A percentile compares a stretch with the other conserved stretches of the same genome.
Evolutionary conservation across 2,329 filamentous ascomycete species (phyloP).

Genomic region (Cytospora schulzeri): DNA sequence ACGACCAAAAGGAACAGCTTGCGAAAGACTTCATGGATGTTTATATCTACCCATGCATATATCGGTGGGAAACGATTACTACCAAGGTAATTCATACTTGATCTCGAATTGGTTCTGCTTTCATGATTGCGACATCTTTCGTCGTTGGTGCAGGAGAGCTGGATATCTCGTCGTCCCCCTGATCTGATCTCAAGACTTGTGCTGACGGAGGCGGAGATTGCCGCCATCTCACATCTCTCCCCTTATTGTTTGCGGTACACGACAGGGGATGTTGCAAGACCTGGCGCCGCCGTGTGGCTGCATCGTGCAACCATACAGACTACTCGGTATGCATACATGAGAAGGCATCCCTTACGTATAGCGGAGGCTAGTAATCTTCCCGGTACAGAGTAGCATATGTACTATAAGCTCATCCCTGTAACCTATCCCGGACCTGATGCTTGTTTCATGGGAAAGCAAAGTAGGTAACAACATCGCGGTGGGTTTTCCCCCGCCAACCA

Average conservation of each 20-base stretch:
- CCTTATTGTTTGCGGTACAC: not conserved
- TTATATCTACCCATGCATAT: too few species aligned
- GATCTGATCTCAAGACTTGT: not conserved
- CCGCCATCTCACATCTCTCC: not conserved
- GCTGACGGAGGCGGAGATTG: not conserved
- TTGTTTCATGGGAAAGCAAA: not conserved
- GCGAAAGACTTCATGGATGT: too few species aligned
- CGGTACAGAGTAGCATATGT: not conserved
- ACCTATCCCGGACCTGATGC: not conserved
- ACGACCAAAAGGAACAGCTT: too few species aligned
- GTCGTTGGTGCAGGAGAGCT: too few species aligned
- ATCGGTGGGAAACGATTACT: too few species aligned
- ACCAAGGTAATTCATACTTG: too few species aligned
- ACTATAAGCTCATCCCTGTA: not conserved
- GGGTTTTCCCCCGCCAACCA: not conserved
- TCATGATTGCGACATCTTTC: too few species aligned
- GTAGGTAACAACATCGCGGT: not conserved
- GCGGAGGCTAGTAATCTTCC: not conserved
- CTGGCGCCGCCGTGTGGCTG: slow-evolving; percentile 1
- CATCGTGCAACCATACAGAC: not conserved
- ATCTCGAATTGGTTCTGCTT: too few species aligned
- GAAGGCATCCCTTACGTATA: not conserved
- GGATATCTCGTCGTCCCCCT: too few species aligned
- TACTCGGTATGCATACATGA: not conserved
- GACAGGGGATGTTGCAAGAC: not conserved